Evolutionary conservation across 1,139 yeast genomes (phyloP).

Genomic region (Wickerhamomyces sp.): DNA sequence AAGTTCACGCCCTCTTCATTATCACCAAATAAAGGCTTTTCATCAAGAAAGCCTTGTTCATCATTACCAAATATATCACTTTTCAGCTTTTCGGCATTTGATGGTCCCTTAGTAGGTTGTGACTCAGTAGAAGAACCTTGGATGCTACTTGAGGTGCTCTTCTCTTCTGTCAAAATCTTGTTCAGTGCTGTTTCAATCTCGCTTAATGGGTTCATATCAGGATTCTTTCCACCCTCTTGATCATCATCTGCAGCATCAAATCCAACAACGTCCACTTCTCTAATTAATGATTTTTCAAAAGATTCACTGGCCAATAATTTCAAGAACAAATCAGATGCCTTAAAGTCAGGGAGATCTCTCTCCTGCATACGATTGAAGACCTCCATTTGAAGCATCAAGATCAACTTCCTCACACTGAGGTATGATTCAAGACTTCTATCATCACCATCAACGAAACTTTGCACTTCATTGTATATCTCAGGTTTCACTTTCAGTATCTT

Average conservation of each 20-base stretch:
- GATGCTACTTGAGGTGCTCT: slow-evolving; percentile 1
- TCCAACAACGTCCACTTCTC: slow-evolving; percentile 15
- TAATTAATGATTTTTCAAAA: slow-evolving; percentile 23
- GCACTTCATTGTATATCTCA: slow-evolving; percentile 28
- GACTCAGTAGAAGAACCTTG: slow-evolving; percentile 1
- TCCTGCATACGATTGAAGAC: slow-evolving; percentile 44
- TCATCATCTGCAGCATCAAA: slow-evolving; percentile 1
- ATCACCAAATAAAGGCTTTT: slow-evolving; percentile 23
- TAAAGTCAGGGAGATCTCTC: slow-evolving; percentile 53
- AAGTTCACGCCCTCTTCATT: slow-evolving; percentile 14
- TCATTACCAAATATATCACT: slow-evolving; percentile 21
- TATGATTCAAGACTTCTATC: slow-evolving; percentile 20
- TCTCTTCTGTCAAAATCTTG: slow-evolving; percentile 43
- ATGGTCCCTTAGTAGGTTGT: not conserved
- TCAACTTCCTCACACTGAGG: slow-evolving; percentile 46
- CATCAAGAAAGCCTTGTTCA: slow-evolving; percentile 19
- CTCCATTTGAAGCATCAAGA: slow-evolving; percentile 52
- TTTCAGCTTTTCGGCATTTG: slow-evolving; percentile 9
- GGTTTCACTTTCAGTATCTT: slow-evolving; percentile 28
- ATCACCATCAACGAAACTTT: slow-evolving; percentile 25
- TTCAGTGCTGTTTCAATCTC: slow-evolving; percentile 73
- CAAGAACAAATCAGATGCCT: slow-evolving; percentile 43
- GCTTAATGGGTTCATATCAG: slow-evolving; percentile 25
- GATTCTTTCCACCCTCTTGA: slow-evolving; percentile 2
- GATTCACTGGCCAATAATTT: slow-evolving; percentile 40